These are phyloP conservation scores for Aspergillus fumigatus DNA, from an alignment of 2,329 filamentous ascomycete genomes.

Conservation along the genomic window DNA sequence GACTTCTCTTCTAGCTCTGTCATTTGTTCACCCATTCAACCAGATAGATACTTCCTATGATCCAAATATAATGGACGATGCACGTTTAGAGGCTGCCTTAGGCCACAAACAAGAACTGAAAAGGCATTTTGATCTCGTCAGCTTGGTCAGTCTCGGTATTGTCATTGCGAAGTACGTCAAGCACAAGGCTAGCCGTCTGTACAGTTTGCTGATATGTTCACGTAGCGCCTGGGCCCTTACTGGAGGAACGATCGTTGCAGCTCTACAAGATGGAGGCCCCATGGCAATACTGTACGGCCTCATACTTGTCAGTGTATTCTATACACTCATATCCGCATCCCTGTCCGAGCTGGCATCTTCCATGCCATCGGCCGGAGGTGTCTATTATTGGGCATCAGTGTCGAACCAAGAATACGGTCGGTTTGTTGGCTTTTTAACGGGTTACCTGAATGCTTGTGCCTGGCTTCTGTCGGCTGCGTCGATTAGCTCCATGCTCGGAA, in stretches of 20 bases:
- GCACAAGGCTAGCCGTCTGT: neutral
- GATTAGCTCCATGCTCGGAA: constrained; percentile 29
- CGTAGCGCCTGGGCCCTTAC: constrained; percentile 57
- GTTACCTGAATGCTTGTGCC: constrained; percentile 31
- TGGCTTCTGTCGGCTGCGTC: constrained; percentile 30
- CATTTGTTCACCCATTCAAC: neutral
- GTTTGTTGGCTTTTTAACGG: constrained; percentile 37
- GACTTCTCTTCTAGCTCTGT: neutral
- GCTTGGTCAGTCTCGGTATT: constrained; percentile 53
- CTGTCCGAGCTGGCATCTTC: constrained; percentile 55
- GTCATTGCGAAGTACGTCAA: constrained; percentile 43
- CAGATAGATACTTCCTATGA: neutral
- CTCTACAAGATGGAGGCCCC: constrained; percentile 56
- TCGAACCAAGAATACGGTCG: constrained; percentile 47
- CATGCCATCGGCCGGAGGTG: constrained; percentile 50
- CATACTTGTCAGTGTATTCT: constrained; percentile 44
- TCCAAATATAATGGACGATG: constrained; percentile 15
- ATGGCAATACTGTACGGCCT: constrained; percentile 58
- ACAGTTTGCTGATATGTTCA: constrained; percentile 1
- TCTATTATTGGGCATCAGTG: constrained; percentile 57
- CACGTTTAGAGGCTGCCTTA: constrained; percentile 24
- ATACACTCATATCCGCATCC: constrained; percentile 51
- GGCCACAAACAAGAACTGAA: constrained; percentile 57
- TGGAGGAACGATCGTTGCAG: constrained; percentile 52
- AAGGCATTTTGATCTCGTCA: constrained; percentile 54